Percentiles rank a stretch among this genome's conserved stretches.
These are phyloP conservation scores for Poterioochromonas sp. DNA, from an alignment of 352 stramenopile genomes.

Conservation along the genomic window DNA sequence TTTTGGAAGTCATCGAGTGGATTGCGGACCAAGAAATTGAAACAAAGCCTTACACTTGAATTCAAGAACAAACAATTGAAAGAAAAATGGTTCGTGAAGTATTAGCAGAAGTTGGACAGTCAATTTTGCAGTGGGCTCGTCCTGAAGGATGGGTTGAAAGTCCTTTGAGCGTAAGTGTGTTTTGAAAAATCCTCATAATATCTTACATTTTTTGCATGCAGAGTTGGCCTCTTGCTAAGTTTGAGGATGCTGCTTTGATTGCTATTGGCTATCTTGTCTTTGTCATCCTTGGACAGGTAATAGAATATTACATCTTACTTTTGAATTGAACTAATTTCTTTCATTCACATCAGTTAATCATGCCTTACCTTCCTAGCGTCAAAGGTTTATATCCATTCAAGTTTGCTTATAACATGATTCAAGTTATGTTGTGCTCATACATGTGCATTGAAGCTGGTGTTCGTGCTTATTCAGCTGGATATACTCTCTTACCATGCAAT, in stretches of 20 bases:
- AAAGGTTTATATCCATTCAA: slow-evolving; percentile 60
- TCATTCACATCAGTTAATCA: not conserved
- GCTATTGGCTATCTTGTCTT: slow-evolving; percentile 21
- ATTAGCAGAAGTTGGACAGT: not conserved
- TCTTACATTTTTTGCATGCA: not conserved
- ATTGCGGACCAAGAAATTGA: too few species aligned
- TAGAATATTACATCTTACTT: not conserved
- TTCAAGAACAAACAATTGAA: too few species aligned
- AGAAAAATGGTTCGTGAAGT: too few species aligned
- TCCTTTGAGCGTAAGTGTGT: not conserved
- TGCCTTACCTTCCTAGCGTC: not conserved
- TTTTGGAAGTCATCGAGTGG: too few species aligned
- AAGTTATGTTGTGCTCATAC: slow-evolving; percentile 90
- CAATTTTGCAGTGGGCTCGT: slow-evolving; percentile 6
- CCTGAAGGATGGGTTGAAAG: not conserved
- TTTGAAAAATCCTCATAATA: not conserved
- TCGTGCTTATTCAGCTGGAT: slow-evolving; percentile 79
- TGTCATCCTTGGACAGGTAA: slow-evolving; percentile 25
- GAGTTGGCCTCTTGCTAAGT: slow-evolving; percentile 25
- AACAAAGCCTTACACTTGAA: too few species aligned
- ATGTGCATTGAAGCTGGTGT: slow-evolving; percentile 87
- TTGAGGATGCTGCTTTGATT: slow-evolving; percentile 17
- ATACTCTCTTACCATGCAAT: slow-evolving; percentile 83
- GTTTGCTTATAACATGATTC: slow-evolving; percentile 92
- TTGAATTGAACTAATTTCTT: slow-evolving; percentile 1